These are phyloP conservation scores for Tuber indicum DNA, from an alignment of 495 filamentous ascomycete genomes.

Conservation along the genomic window DNA sequence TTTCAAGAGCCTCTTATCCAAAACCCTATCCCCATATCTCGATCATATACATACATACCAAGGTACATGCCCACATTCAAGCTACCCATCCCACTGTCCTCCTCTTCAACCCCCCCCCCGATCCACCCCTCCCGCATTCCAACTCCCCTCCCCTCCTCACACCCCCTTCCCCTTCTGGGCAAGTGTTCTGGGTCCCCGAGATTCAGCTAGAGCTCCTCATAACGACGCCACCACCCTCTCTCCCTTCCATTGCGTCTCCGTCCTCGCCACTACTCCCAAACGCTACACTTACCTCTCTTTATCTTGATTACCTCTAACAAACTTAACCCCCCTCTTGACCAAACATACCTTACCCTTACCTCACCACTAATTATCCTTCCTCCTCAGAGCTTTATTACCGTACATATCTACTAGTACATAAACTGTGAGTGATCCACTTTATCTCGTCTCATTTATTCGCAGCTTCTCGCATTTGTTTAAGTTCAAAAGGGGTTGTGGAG, in stretches of 20 bases:
- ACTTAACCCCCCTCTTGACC: background rate
- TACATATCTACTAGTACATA: conserved; percentile 35
- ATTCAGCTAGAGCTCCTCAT: conserved; percentile 4
- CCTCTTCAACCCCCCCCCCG: conserved; percentile 10
- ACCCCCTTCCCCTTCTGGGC: background rate
- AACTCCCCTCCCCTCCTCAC: conserved; percentile 15
- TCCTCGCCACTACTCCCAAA: conserved; percentile 24
- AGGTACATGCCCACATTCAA: conserved; percentile 29
- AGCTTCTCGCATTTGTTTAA: background rate
- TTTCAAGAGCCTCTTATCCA: conserved; percentile 31
- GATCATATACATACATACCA: conserved; percentile 30
- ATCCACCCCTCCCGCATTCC: conserved; percentile 31
- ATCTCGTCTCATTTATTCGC: conserved; percentile 16
- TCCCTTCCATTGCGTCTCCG: background rate
- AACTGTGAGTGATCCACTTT: conserved; percentile 37
- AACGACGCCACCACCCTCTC: background rate
- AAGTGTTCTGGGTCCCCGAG: background rate
- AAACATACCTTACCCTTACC: conserved; percentile 23
- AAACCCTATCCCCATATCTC: conserved; percentile 34
- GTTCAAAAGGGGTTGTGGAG: background rate
- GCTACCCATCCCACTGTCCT: conserved; percentile 21
- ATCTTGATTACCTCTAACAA: background rate
- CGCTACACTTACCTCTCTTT: background rate
- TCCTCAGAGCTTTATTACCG: conserved; percentile 14
- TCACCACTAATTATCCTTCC: conserved; percentile 28